Conservation (phyloP, 2,329 filamentous ascomycete species). For the Fusarium ramigenum region DNA sequence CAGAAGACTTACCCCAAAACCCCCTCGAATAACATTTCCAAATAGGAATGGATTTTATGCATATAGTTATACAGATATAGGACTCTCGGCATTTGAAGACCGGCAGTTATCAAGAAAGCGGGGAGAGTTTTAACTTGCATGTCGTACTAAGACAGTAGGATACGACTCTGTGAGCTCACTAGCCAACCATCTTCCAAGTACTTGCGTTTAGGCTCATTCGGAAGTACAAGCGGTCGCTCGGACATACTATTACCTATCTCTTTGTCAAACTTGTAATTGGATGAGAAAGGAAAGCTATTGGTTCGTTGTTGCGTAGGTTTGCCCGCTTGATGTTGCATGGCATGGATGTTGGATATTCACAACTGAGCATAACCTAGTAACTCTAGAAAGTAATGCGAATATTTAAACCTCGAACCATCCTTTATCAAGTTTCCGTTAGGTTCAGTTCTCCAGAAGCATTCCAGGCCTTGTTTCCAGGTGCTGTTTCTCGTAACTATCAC, state of each 20-base stretch:
- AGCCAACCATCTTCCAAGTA: neutral
- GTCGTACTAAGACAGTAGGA: neutral
- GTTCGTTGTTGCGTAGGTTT: neutral
- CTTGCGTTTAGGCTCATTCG: neutral
- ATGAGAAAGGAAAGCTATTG: neutral
- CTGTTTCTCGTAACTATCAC: fast-evolving
- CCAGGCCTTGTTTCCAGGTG: fast-evolving
- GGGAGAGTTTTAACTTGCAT: neutral
- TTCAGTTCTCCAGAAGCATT: fast-evolving
- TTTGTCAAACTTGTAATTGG: neutral
- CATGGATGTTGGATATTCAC: neutral
- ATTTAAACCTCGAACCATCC: neutral
- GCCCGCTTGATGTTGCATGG: neutral
- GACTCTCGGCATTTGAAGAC: too few relatives aligned
- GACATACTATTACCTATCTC: neutral
- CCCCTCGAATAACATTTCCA: neutral
- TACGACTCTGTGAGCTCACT: neutral
- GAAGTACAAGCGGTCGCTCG: neutral
- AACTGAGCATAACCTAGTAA: neutral
- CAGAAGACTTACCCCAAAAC: neutral
- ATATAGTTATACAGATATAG: too few relatives aligned
- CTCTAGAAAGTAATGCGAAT: neutral
- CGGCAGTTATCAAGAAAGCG: neutral
- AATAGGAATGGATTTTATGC: fast-evolving
- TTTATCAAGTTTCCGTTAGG: fast-evolving